A percentile compares a stretch with the other conserved stretches of the same genome.
These are phyloP conservation scores for Microsporum ferrugineum DNA, from an alignment of 2,329 filamentous ascomycete genomes.

Conservation along the genomic window DNA sequence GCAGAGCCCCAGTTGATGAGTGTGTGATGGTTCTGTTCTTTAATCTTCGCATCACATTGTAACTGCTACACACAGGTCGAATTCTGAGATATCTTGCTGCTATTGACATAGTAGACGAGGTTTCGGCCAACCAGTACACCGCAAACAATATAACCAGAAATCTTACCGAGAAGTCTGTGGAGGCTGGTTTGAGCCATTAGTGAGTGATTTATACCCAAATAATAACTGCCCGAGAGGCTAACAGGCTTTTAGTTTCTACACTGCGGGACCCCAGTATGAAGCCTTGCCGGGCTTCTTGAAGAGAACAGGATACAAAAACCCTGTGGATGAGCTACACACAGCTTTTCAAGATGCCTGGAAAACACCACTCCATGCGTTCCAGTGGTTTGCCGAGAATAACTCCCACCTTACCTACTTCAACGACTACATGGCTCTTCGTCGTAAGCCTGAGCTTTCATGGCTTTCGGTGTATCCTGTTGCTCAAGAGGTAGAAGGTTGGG, in stretches of 20 bases:
- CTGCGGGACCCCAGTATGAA: background rate
- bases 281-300: constrained; percentile 21
- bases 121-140: background rate
- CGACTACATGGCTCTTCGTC: background rate
- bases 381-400: constrained; percentile 18
- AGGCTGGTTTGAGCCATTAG: constrained; percentile 19
- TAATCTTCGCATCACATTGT: background rate
- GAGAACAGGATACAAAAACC: constrained; percentile 21
- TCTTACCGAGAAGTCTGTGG: constrained; percentile 17
- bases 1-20: background rate
- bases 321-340: constrained; percentile 18
- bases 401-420: constrained; percentile 5
- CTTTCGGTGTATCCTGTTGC: background rate
- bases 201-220: background rate
- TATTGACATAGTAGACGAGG: constrained; percentile 11
- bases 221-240: background rate
- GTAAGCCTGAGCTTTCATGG: background rate
- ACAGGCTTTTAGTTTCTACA: background rate
- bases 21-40: background rate
- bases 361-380: constrained; percentile 21
- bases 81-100: constrained; percentile 16
- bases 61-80: constrained; percentile 10
- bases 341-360: constrained; percentile 22
- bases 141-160: constrained; percentile 1
- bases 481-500: background rate